phyloP scores from a whole-genome alignment of 2,329 filamentous ascomycete genomes.

The Pyricularia sp. region DNA sequence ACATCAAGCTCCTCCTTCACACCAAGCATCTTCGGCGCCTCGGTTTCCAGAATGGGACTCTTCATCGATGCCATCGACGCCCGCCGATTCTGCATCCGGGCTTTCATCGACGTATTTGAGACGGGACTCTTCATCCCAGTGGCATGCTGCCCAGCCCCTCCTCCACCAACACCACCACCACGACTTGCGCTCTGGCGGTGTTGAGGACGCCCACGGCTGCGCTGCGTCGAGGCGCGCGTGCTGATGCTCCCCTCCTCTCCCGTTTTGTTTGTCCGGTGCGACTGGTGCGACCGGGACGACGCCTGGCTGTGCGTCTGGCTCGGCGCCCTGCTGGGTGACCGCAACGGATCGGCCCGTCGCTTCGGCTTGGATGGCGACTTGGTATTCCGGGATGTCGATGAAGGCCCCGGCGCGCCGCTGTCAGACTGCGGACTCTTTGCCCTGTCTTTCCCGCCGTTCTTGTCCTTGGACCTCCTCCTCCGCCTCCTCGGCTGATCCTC shows the following conservation, averaged over 20 bases:
- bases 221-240: not conserved
- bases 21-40: not conserved
- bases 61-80: not conserved
- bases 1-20: not conserved
- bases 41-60: not conserved
- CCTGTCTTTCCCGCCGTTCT: not conserved
- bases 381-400: not conserved
- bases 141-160: not conserved
- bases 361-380: not conserved
- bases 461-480: not conserved
- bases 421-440: not conserved
- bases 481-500: not conserved
- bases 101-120: not conserved
- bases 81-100: not conserved
- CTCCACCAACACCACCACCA: not conserved
- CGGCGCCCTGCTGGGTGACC: not conserved
- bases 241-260: not conserved
- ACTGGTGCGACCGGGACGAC: not conserved
- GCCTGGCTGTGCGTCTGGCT: not conserved
- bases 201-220: not conserved
- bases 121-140: not conserved
- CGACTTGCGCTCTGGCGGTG: not conserved
- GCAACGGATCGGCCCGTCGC: not conserved
- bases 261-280: not conserved
- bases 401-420: not conserved